Evolutionary conservation across 208 protist species (phyloP).

Genomic region (Trypanosoma caninum): DNA sequence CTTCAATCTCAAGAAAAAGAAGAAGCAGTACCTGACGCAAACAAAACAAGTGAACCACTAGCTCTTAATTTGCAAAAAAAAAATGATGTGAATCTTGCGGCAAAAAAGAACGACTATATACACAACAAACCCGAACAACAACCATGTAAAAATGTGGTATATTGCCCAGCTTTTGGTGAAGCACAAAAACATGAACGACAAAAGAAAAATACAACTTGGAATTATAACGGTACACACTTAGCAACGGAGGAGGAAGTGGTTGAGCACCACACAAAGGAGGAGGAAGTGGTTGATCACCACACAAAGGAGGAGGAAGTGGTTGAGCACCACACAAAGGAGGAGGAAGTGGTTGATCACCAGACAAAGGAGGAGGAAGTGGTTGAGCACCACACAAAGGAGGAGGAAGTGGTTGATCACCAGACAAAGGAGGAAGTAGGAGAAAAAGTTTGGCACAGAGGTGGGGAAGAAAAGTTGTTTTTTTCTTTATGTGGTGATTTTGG

Average conservation of each 20-base stretch:
- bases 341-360: slow-evolving; percentile 7
- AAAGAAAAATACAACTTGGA: too few relatives aligned
- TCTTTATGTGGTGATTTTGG: not conserved
- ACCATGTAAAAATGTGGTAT: too few relatives aligned
- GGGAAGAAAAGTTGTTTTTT: not conserved
- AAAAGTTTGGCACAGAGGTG: slow-evolving; percentile 9
- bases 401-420: slow-evolving; percentile 2
- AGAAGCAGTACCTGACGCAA: not conserved
- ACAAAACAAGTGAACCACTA: slow-evolving; percentile 7
- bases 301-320: slow-evolving; percentile 23
- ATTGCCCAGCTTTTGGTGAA: too few relatives aligned
- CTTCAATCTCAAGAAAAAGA: not conserved
- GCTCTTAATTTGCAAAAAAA: too few relatives aligned
- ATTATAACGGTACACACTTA: too few relatives aligned
- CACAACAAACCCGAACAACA: too few relatives aligned
- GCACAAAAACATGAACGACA: too few relatives aligned
- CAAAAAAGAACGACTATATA: too few relatives aligned
- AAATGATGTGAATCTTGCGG: too few relatives aligned
- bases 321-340: slow-evolving; percentile 2
- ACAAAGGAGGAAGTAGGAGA: slow-evolving; percentile 21
- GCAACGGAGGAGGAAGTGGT: slow-evolving; percentile 2
- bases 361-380: slow-evolving; percentile 20
- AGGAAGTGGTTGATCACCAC: slow-evolving; percentile 1
- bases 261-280: not conserved
- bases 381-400: slow-evolving; percentile 15